Base-by-base conservation (phyloP, 2,329 filamentous ascomycete species). In the Alternaria atra region DNA sequence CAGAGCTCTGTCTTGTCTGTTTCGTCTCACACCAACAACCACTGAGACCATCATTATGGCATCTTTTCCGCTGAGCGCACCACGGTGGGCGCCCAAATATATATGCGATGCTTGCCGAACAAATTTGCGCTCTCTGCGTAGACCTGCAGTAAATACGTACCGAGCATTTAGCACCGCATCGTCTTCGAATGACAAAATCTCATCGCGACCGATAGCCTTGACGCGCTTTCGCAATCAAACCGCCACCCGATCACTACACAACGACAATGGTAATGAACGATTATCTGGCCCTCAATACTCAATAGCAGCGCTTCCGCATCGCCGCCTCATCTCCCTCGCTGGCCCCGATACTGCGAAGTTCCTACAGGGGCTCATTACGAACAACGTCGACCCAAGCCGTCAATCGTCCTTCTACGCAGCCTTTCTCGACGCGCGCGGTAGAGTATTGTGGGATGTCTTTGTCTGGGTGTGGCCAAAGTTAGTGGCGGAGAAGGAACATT, bases 381-480 rank as follows among this genome's bases (percentile, higher is more conserved):
- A 90, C 64, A 90, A 89, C 64, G 86, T 93, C 64, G 78, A 87
- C 53, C 79, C 85, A 0, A 72, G 81, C 7, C 78, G 51, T 13
- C 57, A 68, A 7, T 64, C 80, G 2, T 78, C 74, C 0, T 77
- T 75, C 58, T 98, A 97, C 79, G 85, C 90, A 6, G 92, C 89
- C 0, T 97, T 99, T 73, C 84, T 99, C 42, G 97, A 91, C 68
- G 92, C 94, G 7, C 79, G 80, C 34, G 95, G 95, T 42, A 87
- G 94, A 58, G 86, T 99, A 9, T 82, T 97, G 43, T 87, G 94
- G 81, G 95, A 99, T 80, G 91, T 93, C 53, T 97, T 98, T 78
- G 84, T 99, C 48, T 97, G 97, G 82, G 67, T 70, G 34, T 73
- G 67, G 55, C 69, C 72, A 6, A 61, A 66, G 34, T 55, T 71